Evolutionary conservation across 2,329 filamentous ascomycete species (phyloP).

Genomic region (Pleomassaria siparia): DNA sequence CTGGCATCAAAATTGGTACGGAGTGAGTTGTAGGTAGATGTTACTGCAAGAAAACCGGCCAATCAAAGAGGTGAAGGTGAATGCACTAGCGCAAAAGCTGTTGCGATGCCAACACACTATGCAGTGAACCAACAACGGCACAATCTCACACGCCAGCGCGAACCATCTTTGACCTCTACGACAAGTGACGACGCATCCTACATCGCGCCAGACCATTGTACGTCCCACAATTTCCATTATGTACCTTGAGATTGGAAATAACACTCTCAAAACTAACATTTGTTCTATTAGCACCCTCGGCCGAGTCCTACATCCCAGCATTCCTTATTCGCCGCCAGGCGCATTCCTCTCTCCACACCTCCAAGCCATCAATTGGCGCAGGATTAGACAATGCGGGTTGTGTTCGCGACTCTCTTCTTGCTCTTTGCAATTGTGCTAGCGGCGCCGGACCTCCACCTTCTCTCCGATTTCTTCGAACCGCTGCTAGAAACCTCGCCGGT

Average conservation of each 20-base stretch:
- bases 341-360: conserved; percentile 18
- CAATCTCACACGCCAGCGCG: not conserved
- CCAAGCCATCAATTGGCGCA: conserved; percentile 2
- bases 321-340: conserved; percentile 10
- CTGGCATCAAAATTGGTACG: too few relatives aligned
- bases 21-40: too few relatives aligned
- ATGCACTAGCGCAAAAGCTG: not conserved
- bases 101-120: conserved; percentile 3
- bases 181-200: not conserved
- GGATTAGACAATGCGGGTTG: conserved; percentile 32
- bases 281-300: conserved; percentile 6
- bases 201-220: not conserved
- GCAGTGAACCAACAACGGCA: not conserved
- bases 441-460: conserved; percentile 25
- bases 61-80: not conserved
- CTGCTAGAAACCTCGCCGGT: conserved; percentile 21
- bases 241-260: not conserved
- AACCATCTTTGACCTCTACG: not conserved
- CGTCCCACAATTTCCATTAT: not conserved
- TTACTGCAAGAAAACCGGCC: not conserved
- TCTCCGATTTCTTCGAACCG: conserved; percentile 36
- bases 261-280: conserved; percentile 9
- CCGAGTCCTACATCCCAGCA: not conserved
- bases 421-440: conserved; percentile 33
- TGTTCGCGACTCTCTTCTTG: conserved; percentile 22